Conservation (phyloP, 164 flowering plant species). For the Kalanchoe fedtschenkoi region DNA sequence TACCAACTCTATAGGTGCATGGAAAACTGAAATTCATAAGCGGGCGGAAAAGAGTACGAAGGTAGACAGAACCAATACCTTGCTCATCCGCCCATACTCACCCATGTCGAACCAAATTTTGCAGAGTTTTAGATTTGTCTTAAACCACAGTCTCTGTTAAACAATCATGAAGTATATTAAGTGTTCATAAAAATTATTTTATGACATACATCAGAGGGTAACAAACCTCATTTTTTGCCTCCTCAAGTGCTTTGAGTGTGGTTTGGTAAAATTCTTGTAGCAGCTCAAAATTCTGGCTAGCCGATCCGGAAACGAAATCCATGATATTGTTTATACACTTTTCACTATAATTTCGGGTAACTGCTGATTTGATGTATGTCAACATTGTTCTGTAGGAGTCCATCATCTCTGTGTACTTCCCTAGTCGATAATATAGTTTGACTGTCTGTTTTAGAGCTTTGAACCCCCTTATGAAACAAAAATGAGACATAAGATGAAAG, state of each 20-base stretch:
- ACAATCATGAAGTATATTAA: neutral
- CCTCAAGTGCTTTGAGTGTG: constrained; percentile 92
- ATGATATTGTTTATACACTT: constrained; percentile 95
- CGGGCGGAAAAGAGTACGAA: too few species aligned
- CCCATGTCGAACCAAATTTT: constrained; percentile 98
- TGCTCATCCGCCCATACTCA: constrained; percentile 96
- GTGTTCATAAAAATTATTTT: neutral
- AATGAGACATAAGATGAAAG: neutral
- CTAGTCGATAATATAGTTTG: constrained; percentile 85
- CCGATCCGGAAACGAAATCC: constrained; percentile 98
- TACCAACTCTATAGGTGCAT: neutral
- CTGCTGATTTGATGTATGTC: constrained; percentile 95
- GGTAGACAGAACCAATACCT: constrained; percentile 37
- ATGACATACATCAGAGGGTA: constrained; percentile 1
- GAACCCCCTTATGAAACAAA: constrained; percentile 62
- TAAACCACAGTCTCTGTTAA: constrained; percentile 95
- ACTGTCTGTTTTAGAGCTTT: constrained; percentile 97
- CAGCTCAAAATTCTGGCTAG: constrained; percentile 82
- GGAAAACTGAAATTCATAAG: neutral
- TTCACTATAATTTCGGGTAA: constrained; percentile 94
- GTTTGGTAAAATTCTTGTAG: constrained; percentile 93
- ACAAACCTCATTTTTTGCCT: constrained; percentile 95
- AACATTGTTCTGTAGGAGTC: constrained; percentile 92
- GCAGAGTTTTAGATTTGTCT: constrained; percentile 95
- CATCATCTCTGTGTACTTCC: constrained; percentile 90